Percentiles rank a stretch among this genome's conserved stretches.
Evolutionary conservation across 805 yeast species (phyloP).

Genomic region (Candida sphagnicola): DNA sequence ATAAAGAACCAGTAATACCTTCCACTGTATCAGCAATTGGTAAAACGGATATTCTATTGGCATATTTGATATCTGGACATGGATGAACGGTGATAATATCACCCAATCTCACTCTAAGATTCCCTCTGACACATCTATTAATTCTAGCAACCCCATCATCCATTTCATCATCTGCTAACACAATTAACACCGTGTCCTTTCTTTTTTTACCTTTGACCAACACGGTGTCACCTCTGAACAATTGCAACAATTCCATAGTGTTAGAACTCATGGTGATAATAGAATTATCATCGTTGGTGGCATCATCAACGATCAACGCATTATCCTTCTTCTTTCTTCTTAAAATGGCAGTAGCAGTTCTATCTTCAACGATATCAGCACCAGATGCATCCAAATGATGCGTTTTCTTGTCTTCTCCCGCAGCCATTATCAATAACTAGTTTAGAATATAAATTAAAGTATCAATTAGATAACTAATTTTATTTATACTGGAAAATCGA

Average conservation of each 20-base stretch:
- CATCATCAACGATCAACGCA: constrained; percentile 93
- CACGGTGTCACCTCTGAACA: constrained; percentile 97
- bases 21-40: constrained; percentile 98
- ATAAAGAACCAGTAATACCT: constrained; percentile 93
- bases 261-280: constrained; percentile 91
- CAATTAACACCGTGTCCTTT: constrained; percentile 95
- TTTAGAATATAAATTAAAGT: not conserved
- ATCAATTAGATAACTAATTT: not conserved
- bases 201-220: constrained; percentile 97
- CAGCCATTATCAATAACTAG: not conserved
- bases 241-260: constrained; percentile 91
- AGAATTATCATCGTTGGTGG: constrained; percentile 94
- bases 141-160: constrained; percentile 93
- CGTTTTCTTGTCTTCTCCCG: constrained; percentile 26
- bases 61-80: constrained; percentile 97
- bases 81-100: constrained; percentile 90
- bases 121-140: constrained; percentile 94
- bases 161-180: constrained; percentile 92
- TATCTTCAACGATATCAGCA: constrained; percentile 51
- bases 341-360: constrained; percentile 94
- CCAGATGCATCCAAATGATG: constrained; percentile 60
- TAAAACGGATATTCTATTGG: constrained; percentile 87
- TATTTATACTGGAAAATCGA: not conserved
- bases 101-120: constrained; percentile 89
- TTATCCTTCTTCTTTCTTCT: constrained; percentile 98